A percentile compares a stretch with the other conserved stretches of the same genome.
phyloP scores from a whole-genome alignment of 1,284 basidiomycete genomes.

The Agaricales sp. region DNA sequence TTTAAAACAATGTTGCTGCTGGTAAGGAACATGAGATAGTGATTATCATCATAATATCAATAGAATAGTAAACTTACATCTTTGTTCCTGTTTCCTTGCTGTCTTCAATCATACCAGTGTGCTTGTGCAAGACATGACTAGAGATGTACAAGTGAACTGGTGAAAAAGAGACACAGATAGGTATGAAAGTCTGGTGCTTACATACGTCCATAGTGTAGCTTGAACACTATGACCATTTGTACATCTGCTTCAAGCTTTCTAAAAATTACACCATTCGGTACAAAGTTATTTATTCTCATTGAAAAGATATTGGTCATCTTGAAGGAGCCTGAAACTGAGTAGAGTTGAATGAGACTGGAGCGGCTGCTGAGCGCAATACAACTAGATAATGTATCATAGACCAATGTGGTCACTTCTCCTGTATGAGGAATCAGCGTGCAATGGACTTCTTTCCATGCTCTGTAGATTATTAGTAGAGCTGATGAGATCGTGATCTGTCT shows the following conservation, averaged over 20 bases:
- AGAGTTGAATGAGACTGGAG: constrained; percentile 7
- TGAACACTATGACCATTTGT: constrained; percentile 8
- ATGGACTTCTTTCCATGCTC: background rate
- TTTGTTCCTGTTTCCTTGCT: background rate
- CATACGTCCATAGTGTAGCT: constrained; percentile 9
- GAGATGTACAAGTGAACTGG: no score
- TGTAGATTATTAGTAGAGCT: background rate
- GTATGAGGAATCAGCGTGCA: background rate
- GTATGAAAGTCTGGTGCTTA: constrained; percentile 6
- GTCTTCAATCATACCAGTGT: background rate
- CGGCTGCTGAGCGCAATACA: background rate
- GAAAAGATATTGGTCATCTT: constrained; percentile 5
- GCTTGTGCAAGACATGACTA: no score
- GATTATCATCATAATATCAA: no score
- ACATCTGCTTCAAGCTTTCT: constrained; percentile 4
- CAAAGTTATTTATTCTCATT: constrained; percentile 5
- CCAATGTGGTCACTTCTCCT: background rate
- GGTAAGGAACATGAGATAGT: background rate
- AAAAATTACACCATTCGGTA: constrained; percentile 9
- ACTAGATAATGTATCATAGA: background rate
- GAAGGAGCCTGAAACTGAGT: constrained; percentile 3
- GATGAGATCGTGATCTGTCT: background rate
- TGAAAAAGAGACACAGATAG: no score
- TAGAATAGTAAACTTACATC: no score
- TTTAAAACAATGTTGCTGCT: constrained; percentile 7